Percentiles rank a stretch among this genome's conserved stretches.
Evolutionary conservation across 495 filamentous ascomycete genomes (phyloP).

Genomic region (Lindgomyces ingoldianus): DNA sequence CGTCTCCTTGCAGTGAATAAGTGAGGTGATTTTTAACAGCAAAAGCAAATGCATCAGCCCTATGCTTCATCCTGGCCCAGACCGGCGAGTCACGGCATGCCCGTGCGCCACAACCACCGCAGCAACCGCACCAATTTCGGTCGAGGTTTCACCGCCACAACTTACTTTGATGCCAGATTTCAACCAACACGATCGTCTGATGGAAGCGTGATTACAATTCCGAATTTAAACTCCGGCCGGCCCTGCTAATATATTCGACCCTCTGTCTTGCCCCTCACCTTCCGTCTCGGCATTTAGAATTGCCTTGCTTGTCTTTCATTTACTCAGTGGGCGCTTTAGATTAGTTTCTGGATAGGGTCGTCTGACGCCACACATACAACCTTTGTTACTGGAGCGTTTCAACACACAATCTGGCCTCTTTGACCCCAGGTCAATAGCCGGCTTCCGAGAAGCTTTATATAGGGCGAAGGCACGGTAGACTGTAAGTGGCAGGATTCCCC

Average conservation of each 20-base stretch:
- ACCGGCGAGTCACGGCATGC: too few species aligned
- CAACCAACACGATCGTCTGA: constrained; percentile 9
- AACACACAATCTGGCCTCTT: constrained; percentile 37
- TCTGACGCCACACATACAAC: constrained; percentile 4
- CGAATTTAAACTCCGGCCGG: not conserved
- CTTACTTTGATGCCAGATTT: constrained; percentile 27
- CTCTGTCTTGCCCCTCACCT: constrained; percentile 14
- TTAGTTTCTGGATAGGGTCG: constrained; percentile 14
- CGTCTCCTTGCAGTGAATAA: too few species aligned
- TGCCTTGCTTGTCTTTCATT: constrained; percentile 32
- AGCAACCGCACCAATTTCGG: not conserved
- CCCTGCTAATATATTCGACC: constrained; percentile 8
- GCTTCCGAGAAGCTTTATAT: constrained; percentile 17
- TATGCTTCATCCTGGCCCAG: too few species aligned
- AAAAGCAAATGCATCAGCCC: too few species aligned
- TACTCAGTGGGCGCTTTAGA: constrained; percentile 7
- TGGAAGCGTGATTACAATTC: constrained; percentile 28
- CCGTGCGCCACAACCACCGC: too few species aligned
- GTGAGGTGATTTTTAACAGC: too few species aligned
- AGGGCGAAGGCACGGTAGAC: not conserved
- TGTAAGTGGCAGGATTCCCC: constrained; percentile 31
- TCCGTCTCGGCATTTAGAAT: not conserved
- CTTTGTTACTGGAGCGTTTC: constrained; percentile 14
- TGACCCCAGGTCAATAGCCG: constrained; percentile 8
- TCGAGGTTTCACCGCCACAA: constrained; percentile 12